Conservation (phyloP, 192 early-diverging fungal genomes). For the Coemansia sp. region DNA sequence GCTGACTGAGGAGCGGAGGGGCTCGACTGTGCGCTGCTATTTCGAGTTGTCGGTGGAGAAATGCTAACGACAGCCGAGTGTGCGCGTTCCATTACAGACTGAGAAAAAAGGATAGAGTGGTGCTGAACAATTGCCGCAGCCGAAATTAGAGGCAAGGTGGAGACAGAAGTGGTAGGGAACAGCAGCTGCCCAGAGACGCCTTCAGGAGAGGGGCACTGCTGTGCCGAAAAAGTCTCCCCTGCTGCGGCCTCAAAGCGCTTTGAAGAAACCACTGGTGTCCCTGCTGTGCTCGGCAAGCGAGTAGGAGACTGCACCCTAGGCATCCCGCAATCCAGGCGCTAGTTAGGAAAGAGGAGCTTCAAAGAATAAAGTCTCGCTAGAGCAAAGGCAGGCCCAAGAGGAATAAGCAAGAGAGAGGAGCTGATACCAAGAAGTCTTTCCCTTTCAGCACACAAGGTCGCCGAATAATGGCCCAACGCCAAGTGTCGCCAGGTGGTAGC, state of each 20-base stretch:
- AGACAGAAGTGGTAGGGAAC: neutral
- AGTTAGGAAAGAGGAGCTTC: neutral
- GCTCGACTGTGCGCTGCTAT: conserved; percentile 36
- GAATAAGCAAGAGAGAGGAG: neutral
- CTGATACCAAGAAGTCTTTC: conserved; percentile 7
- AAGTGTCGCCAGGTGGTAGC: neutral
- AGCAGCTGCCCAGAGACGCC: neutral
- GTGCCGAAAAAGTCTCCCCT: conserved; percentile 1
- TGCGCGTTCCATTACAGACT: conserved; percentile 7
- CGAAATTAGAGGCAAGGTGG: neutral
- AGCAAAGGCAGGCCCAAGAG: neutral
- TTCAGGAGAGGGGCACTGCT: conserved; percentile 4
- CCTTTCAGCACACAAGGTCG: neutral
- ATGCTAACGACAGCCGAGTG: conserved; percentile 14
- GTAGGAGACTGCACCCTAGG: neutral
- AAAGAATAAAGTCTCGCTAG: neutral
- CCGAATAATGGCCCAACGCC: neutral
- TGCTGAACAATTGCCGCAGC: neutral
- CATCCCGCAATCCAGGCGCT: neutral
- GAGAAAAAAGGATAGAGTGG: neutral
- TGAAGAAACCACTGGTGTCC: neutral
- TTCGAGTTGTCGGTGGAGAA: conserved; percentile 23
- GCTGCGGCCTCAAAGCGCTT: neutral
- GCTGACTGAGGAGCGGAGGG: conserved; percentile 15
- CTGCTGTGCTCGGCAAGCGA: neutral